These are phyloP conservation scores for Rhodotorula kratochvilovae DNA, from an alignment of 768 basidiomycete species.

Conservation along the genomic window DNA sequence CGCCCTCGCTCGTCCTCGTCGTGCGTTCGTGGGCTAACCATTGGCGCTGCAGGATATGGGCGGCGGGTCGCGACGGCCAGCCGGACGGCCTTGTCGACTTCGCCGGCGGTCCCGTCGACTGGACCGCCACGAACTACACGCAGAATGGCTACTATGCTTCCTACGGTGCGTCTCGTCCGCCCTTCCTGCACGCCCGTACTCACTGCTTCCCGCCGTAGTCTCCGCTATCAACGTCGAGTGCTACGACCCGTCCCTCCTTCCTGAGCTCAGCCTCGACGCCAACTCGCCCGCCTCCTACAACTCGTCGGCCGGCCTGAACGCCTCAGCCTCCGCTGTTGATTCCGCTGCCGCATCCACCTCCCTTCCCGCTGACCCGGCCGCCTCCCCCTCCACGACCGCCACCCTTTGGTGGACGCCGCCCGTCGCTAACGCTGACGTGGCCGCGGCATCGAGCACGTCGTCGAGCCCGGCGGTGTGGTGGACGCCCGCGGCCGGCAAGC, in stretches of 20 bases:
- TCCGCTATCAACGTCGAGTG: slow-evolving; percentile 11
- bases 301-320: not conserved
- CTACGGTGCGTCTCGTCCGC: slow-evolving; percentile 18
- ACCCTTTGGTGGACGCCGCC: not conserved
- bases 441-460: not conserved
- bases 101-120: slow-evolving; percentile 45
- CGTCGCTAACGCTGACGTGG: no score
- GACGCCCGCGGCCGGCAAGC: slow-evolving; percentile 12
- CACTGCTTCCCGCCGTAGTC: slow-evolving; percentile 2
- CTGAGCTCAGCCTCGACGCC: not conserved
- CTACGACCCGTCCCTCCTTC: slow-evolving; percentile 6
- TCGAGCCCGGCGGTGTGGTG: not conserved
- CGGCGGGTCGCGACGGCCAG: slow-evolving; percentile 37
- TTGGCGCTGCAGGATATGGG: slow-evolving; percentile 40
- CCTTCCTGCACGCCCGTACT: not conserved
- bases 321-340: not conserved
- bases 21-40: not conserved
- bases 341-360: no score
- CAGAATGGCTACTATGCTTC: slow-evolving; percentile 42
- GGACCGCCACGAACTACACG: slow-evolving; percentile 38
- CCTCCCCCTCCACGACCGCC: not conserved
- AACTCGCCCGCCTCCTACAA: not conserved
- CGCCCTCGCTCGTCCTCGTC: not conserved
- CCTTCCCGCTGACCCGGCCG: no score
- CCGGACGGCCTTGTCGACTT: slow-evolving; percentile 43